Evolutionary conservation across 1,284 basidiomycete species (phyloP).

Genomic region (Puccinia triticina): DNA sequence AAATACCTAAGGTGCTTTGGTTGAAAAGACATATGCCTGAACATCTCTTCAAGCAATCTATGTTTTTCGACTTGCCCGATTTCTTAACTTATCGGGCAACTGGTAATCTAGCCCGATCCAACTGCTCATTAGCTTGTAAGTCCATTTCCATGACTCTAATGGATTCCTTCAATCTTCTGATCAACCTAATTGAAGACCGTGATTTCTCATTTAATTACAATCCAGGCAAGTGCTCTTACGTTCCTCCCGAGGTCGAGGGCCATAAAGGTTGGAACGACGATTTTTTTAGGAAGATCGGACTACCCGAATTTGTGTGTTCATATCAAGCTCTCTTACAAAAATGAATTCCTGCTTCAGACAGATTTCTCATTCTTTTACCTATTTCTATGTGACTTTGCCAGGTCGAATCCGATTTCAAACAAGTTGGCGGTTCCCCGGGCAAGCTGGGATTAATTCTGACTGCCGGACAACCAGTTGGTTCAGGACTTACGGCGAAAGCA

Average conservation of each 20-base stretch:
- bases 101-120: conserved; percentile 74
- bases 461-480: conserved; percentile 88
- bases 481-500: conserved; percentile 75
- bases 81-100: conserved; percentile 94
- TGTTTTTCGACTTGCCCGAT: conserved; percentile 97
- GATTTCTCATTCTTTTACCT: background rate
- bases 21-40: conserved; percentile 83
- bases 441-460: conserved; percentile 70
- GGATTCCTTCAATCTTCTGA: background rate
- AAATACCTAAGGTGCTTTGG: conserved; percentile 95
- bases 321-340: background rate
- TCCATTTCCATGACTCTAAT: background rate
- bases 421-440: conserved; percentile 74
- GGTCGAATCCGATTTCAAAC: conserved; percentile 69
- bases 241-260: conserved; percentile 68
- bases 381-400: conserved; percentile 59
- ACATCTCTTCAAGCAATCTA: conserved; percentile 75
- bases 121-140: conserved; percentile 85
- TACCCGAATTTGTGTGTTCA: conserved; percentile 67
- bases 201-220: conserved; percentile 33
- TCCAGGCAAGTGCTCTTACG: conserved; percentile 79
- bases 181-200: conserved; percentile 30
- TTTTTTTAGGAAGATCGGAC: conserved; percentile 81
- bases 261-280: conserved; percentile 78
- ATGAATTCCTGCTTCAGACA: background rate